Evolutionary conservation across 2,329 filamentous ascomycete species (phyloP).

Genomic region (Boeremia lycopersici): DNA sequence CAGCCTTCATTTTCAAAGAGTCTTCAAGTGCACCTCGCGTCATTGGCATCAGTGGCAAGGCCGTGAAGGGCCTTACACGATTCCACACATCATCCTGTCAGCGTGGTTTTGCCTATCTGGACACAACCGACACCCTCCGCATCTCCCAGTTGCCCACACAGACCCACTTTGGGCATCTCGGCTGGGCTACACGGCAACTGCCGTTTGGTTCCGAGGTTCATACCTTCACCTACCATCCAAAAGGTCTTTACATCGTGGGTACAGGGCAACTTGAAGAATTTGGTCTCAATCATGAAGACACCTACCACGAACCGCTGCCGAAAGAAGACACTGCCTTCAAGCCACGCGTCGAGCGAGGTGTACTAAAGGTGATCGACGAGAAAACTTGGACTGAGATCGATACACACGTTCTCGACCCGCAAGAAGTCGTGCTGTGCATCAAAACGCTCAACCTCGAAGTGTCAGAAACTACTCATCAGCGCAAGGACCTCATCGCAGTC

Average conservation of each 20-base stretch:
- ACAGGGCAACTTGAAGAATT: constrained; percentile 74
- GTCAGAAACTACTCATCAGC: constrained; percentile 88
- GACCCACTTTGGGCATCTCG: constrained; percentile 73
- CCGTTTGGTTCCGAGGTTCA: constrained; percentile 72
- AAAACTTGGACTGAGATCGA: constrained; percentile 80
- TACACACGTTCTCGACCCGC: constrained; percentile 71
- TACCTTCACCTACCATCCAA: constrained; percentile 77
- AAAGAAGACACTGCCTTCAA: constrained; percentile 65
- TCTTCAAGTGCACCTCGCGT: constrained; percentile 77
- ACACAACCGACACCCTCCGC: constrained; percentile 66
- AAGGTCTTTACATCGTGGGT: constrained; percentile 76
- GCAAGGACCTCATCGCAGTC: constrained; percentile 79
- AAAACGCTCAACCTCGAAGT: constrained; percentile 85
- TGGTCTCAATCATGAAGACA: constrained; percentile 78
- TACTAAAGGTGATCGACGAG: constrained; percentile 79
- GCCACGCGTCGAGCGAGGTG: constrained; percentile 73
- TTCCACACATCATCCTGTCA: constrained; percentile 81
- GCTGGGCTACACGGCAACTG: constrained; percentile 76
- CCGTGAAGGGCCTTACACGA: constrained; percentile 72
- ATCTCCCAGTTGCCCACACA: constrained; percentile 73
- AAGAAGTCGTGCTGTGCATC: constrained; percentile 80
- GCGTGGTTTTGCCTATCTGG: constrained; percentile 79
- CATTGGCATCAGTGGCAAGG: constrained; percentile 71
- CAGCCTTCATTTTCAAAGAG: constrained; percentile 82
- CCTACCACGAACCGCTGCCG: constrained; percentile 80